Conservation (phyloP, 176 grass and related monocot species). For the Phyllostachys edulis region DNA sequence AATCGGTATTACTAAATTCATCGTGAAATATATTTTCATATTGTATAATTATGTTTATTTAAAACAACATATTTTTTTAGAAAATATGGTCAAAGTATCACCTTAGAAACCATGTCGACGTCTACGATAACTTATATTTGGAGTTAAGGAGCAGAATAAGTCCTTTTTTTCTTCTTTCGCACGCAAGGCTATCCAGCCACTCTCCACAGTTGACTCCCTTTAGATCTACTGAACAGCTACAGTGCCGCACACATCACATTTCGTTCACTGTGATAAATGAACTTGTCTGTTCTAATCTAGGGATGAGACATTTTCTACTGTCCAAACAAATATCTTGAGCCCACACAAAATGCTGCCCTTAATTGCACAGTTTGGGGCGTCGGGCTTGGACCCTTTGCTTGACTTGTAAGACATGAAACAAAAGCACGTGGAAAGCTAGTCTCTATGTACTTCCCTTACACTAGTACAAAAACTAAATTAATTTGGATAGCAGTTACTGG, state of each 20-base stretch:
- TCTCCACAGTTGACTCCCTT: constrained; percentile 25
- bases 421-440: constrained; percentile 6
- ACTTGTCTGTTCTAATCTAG: neutral
- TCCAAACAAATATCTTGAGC: neutral
- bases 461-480: neutral
- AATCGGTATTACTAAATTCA: no score
- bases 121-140: no score
- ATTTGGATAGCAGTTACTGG: neutral
- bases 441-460: neutral
- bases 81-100: no score
- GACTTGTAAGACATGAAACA: constrained; percentile 24
- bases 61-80: no score
- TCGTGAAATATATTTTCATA: no score
- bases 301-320: neutral
- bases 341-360: neutral
- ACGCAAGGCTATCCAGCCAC: constrained; percentile 9
- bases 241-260: neutral
- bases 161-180: constrained; percentile 34
- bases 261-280: neutral
- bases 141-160: neutral
- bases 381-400: constrained; percentile 8
- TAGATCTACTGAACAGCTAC: constrained; percentile 18
- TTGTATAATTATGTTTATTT: no score
- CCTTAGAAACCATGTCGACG: no score
- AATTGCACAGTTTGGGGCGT: neutral